Conservation (phyloP, 345 rosid genomes). For the Cardamine resedifolia region DNA sequence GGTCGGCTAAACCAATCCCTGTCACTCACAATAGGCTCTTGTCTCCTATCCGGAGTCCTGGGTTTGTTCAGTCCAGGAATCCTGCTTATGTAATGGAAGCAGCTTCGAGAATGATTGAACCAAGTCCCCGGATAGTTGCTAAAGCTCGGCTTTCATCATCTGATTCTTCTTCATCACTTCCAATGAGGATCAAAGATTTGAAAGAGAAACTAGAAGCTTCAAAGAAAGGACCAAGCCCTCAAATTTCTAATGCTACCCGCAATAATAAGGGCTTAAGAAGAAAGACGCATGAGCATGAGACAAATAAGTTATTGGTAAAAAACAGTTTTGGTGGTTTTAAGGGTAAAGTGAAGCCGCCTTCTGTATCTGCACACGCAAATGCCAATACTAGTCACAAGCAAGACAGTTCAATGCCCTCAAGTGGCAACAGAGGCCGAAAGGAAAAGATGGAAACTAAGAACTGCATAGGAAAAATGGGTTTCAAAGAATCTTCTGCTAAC, state of each 20-base stretch:
- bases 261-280: conserved; percentile 22
- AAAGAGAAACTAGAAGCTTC: conserved; percentile 77
- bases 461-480: conserved; percentile 22
- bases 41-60: conserved; percentile 55
- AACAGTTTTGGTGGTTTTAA: conserved; percentile 38
- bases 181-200: conserved; percentile 64
- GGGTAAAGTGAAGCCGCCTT: conserved; percentile 48
- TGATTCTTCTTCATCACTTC: conserved; percentile 52
- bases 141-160: conserved; percentile 40
- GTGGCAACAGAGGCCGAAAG: conserved; percentile 29
- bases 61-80: conserved; percentile 50
- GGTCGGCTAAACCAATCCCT: conserved; percentile 68
- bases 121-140: conserved; percentile 48
- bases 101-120: conserved; percentile 75
- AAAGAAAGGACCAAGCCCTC: conserved; percentile 44
- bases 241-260: conserved; percentile 27
- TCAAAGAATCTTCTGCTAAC: conserved; percentile 43
- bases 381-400: conserved; percentile 43
- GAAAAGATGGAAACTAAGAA: conserved; percentile 47
- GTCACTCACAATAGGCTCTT: conserved; percentile 57
- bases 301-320: conserved; percentile 37
- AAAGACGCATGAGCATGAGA: conserved; percentile 10
- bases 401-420: conserved; percentile 40
- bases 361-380: conserved; percentile 46
- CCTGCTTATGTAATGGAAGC: conserved; percentile 70